These are phyloP conservation scores for Sclerotinia nivalis DNA, from an alignment of 2,329 filamentous ascomycete genomes.

Conservation along the genomic window DNA sequence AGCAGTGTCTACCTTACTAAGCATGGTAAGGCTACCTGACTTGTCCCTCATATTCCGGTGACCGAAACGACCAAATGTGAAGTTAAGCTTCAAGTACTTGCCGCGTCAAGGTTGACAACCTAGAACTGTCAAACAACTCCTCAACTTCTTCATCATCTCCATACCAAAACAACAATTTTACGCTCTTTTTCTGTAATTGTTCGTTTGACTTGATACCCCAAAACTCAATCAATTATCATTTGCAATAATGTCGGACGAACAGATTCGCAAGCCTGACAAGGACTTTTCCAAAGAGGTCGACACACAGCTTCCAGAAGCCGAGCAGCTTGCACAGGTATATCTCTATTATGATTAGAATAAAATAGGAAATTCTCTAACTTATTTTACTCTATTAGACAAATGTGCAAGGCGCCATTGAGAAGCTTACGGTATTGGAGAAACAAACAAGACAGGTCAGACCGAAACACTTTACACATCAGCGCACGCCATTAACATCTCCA, in stretches of 20 bases:
- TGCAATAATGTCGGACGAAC: conserved; percentile 41
- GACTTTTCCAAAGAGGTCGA: conserved; percentile 98
- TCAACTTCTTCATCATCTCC: conserved; percentile 12
- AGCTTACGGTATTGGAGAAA: conserved; percentile 89
- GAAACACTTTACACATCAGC: conserved; percentile 19
- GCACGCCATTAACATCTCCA: conserved; percentile 36
- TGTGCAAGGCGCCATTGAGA: conserved; percentile 86
- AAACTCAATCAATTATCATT: conserved; percentile 5
- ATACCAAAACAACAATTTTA: conserved; percentile 5
- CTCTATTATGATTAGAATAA: neutral
- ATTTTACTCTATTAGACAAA: conserved; percentile 56
- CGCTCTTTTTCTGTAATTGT: neutral
- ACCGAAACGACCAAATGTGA: neutral
- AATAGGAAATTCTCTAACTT: conserved; percentile 30
- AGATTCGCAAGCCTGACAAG: conserved; percentile 71
- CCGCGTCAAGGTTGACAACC: conserved; percentile 25
- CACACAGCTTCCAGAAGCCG: conserved; percentile 84
- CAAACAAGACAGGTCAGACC: conserved; percentile 84
- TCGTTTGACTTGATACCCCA: conserved; percentile 4
- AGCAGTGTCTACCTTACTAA: conserved; percentile 1
- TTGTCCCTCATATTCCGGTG: conserved; percentile 6
- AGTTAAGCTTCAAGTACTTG: conserved; percentile 21
- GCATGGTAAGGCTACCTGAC: neutral
- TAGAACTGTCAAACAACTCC: conserved; percentile 16
- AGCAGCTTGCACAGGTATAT: conserved; percentile 81